Evolutionary conservation across 108 stramenopile genomes (phyloP), one percentile per base, ranked within the genome.

Genomic region (Phaeodactylum tricornutum): DNA sequence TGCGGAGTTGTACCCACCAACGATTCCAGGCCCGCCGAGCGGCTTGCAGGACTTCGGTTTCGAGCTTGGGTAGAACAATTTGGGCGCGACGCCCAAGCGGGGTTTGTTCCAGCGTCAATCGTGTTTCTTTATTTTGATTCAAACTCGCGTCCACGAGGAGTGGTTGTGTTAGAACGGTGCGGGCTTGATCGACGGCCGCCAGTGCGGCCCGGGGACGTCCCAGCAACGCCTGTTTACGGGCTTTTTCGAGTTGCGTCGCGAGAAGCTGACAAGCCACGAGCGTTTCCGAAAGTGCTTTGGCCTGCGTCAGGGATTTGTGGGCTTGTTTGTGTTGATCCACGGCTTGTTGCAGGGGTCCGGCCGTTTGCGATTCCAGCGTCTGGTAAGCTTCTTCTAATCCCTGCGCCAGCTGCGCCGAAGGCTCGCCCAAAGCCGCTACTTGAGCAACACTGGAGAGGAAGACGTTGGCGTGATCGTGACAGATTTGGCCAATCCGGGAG

Each of bases 381-480:
- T 69, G 44, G 46, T 82, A 79, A 34, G 74, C 75, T 55, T 67
- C 65, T 28, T 71, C 61, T 12, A 92, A 42, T 29, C 67, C 81
- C 21, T 52, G 44, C 33, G 78, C 65, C 35, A 92, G 60, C 45
- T 84, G 83, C 36, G 71, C 75, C 25, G 80, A 72, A 0, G 85
- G 79, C 11, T 62, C 71, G 2, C 81, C 90, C 59, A 92, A 43
- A 24, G 80, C 85, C 8, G 87, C 90, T 15, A 92, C 85, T 43
- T 70, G 74, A n/a, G 79, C 81, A 6, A 87, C 90, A 43, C 63
- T 66, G 2, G 69, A 73, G 47, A 92, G 59, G 57, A 92, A 92
- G 27, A 79, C 85, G 42, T 92, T 85, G 16, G 75, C 74, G 42
- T 92, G 82, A 61, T 92, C 89, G 50, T 92, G 89, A 65, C 89